Conservation (phyloP, 1,139 yeast genomes). For the Blastobotrys malaysiensis region DNA sequence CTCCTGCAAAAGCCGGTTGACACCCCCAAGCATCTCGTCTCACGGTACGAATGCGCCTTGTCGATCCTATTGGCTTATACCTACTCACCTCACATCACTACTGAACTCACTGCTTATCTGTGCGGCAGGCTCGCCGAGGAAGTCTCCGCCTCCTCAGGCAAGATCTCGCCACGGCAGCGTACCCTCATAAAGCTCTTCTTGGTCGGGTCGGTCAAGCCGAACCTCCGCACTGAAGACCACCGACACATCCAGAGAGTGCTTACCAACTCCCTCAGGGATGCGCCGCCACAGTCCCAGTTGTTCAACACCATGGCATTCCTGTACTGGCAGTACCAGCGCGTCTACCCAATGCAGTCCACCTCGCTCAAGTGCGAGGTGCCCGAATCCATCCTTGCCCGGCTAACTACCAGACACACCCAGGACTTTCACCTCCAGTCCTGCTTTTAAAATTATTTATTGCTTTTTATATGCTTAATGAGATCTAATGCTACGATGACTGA, state of each 20-base stretch:
- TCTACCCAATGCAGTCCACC: background rate
- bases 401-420: background rate
- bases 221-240: conserved; percentile 1
- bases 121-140: background rate
- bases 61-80: background rate
- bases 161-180: background rate
- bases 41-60: background rate
- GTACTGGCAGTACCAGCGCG: conserved; percentile 3
- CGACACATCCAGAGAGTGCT: conserved; percentile 1
- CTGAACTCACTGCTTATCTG: background rate
- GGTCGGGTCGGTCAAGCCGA: background rate
- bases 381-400: background rate
- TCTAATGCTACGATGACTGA: too few relatives aligned
- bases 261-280: conserved; percentile 1
- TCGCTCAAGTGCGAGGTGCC: background rate
- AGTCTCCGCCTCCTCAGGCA: background rate
- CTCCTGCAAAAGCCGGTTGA: background rate
- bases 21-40: background rate
- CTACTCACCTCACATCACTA: background rate
- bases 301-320: conserved; percentile 1
- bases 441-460: too few relatives aligned
- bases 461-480: too few relatives aligned
- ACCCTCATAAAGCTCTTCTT: conserved; percentile 1
- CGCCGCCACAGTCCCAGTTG: background rate
- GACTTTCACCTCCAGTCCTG: background rate